Evolutionary conservation across 352 stramenopile species (phyloP), one percentile per base, ranked within the genome.

Genomic region (Phytophthora colocasiae): DNA sequence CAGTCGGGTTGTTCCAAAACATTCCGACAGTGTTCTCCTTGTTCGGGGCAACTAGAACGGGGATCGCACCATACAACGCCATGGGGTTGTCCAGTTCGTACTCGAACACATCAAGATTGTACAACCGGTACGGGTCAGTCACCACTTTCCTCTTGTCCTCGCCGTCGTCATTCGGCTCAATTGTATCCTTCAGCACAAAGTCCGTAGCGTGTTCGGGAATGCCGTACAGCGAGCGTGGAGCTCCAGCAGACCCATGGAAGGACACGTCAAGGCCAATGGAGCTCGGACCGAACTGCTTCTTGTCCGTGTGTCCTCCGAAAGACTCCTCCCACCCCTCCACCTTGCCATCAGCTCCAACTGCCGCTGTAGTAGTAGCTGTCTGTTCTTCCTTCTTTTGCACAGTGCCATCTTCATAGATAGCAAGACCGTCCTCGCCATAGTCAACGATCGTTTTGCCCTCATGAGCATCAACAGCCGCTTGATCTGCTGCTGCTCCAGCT

Each of bases 61-160:
- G 83, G 50, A 92, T 95, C 19, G 82, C 75, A 17, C 97, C 97
- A 80, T 99, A 99, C 32, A 99, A 79, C 41, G 98, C 95, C 95
- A 99, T 99, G n/a, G 97, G 94, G 29, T 98, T 91, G 71, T 99
- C 95, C 59, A 99, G 82, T 60, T 99, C 97, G 78, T 99, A 99
- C 83, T 99, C 98, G 71, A 99, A 99, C 17, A 99, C 98, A 71
- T 99, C 98, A 32, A 99, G 84, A 66, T 99, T 99, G 82, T 99
- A 99, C 49, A 99, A 84, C 7, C 98, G 91, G 76, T 99, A 99
- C 7, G 98, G 98, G 59, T 99, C 96, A n/a, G 72, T 80, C 9
- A 85, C 22, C 3, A 74, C 71, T 54, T 78, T 82, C 27, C 58
- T 71, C 36, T 75, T 68, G 14, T 39, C 31, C 34, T 57, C 27